Percentiles rank a stretch among this genome's conserved stretches.
Conservation (phyloP, 2,329 filamentous ascomycete species). For the Monosporascus sp. region DNA sequence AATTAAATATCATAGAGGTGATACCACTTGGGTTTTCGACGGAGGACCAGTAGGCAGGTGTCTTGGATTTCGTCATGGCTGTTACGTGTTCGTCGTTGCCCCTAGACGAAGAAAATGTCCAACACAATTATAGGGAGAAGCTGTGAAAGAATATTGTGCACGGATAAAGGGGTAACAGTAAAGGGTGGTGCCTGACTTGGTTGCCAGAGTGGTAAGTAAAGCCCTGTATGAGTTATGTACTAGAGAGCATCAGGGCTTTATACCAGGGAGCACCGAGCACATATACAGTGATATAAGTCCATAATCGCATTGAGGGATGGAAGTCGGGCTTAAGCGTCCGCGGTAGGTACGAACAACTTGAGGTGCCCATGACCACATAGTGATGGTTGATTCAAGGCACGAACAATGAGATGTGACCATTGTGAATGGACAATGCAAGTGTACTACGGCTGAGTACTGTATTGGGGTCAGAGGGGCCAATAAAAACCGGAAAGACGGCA, state of each 20-base stretch:
- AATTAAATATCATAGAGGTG: conserved; percentile 1
- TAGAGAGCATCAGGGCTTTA: too few relatives aligned
- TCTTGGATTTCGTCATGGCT: conserved; percentile 8
- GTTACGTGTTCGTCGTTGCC: not conserved
- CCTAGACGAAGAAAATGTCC: too few relatives aligned
- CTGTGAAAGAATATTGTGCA: not conserved
- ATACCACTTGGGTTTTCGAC: conserved; percentile 3
- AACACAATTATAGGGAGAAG: too few relatives aligned
- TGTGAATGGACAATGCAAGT: not conserved
- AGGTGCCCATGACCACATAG: too few relatives aligned
- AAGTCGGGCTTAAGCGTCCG: not conserved
- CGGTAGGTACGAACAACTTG: not conserved
- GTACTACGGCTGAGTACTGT: not conserved
- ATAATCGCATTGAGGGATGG: too few relatives aligned
- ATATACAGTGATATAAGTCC: too few relatives aligned
- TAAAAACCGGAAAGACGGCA: not conserved
- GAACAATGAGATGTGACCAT: not conserved
- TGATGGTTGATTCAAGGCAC: not conserved
- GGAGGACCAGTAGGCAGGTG: conserved; percentile 1
- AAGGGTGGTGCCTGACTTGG: not conserved
- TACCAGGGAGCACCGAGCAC: too few relatives aligned
- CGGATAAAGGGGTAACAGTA: not conserved
- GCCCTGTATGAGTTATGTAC: too few relatives aligned
- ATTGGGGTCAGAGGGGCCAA: not conserved
- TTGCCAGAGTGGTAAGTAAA: not conserved